Base-by-base conservation (phyloP, 148 eudicot species). In the Linanthus parryae region DNA sequence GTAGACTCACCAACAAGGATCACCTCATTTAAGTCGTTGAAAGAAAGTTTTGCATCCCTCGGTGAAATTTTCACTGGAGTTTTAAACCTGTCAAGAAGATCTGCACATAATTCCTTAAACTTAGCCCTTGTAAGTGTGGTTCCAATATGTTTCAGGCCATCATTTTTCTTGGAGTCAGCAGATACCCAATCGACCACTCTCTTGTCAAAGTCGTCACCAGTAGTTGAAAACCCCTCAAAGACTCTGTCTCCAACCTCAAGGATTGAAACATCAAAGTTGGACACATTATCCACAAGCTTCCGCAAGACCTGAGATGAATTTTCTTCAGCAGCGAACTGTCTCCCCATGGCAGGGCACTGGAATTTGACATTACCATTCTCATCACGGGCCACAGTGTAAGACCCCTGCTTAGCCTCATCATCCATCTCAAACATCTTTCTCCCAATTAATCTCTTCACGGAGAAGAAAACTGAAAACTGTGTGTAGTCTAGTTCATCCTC, bases 361-460 rank as follows among this genome's bases (percentile, higher is more conserved):
- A 88, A 87, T 73, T 88, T 88, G 8, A 88, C 94, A 62, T 88
- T 88, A 1, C 94, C 94, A 59, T 88, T 88, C 15, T 82, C 97
- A 54, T 88, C 97, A 36, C 90, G 70, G 0, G 82, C 79, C 15
- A 88, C 97, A 27, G 57, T 42, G 47, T 88, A 88, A 4, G 87
- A 79, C 10, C 84, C 94, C 75, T 84, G 97, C 73, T 88, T 88
- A 5, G 81, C 69, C 67, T 88, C 97, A 66, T 88, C 97, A 57
- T 84, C 97, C 19, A 88, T 94, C 75, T 88, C 97, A n/a, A 61
- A 46, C 97, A 84, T 84, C 50, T 79, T 82, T 77, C 97, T 54
- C 22, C 97, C 97, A 52, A 88, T 84, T 43, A 88, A 88, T 70
- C 97, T 70, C 77, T 88, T 88, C 18, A 88, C 97, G 0, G 90